These are phyloP conservation scores for Trebouxia sp. DNA, from an alignment of 139 green algal species.

Conservation along the genomic window DNA sequence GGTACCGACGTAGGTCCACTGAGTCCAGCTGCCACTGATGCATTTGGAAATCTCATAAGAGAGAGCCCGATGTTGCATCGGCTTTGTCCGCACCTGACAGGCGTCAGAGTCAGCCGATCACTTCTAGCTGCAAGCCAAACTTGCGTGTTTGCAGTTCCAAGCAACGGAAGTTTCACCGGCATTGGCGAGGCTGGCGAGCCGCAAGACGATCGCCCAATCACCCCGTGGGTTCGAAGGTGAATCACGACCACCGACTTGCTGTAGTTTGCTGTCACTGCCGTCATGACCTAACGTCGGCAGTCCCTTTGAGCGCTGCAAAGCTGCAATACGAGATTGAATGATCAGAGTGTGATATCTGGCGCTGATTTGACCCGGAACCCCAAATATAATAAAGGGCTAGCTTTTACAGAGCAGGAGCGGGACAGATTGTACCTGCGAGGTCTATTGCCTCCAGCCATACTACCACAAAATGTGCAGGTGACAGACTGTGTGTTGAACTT, in stretches of 20 bases:
- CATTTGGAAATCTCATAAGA: no score
- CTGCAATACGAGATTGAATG: background rate
- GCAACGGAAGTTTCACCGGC: background rate
- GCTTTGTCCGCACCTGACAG: no score
- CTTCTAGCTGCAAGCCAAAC: background rate
- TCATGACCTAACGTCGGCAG: background rate
- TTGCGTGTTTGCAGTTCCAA: background rate
- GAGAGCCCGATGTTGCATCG: no score
- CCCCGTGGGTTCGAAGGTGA: constrained; percentile 7
- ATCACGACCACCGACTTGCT: background rate
- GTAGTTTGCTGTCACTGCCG: background rate
- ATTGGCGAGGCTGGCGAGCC: background rate
- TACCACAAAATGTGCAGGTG: constrained; percentile 72
- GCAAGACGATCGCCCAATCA: background rate
- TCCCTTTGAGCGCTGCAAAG: background rate
- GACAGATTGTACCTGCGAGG: constrained; percentile 85
- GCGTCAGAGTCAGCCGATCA: no score
- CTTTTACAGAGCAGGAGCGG: constrained; percentile 81
- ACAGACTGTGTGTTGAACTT: background rate
- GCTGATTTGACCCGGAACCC: constrained; percentile 78
- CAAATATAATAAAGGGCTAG: constrained; percentile 87
- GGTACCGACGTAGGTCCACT: no score
- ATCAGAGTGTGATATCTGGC: constrained; percentile 70
- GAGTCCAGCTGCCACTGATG: no score
- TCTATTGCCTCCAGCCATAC: constrained; percentile 81